Base-by-base conservation (phyloP, 495 filamentous ascomycete species). In the Penicillium fimorum region DNA sequence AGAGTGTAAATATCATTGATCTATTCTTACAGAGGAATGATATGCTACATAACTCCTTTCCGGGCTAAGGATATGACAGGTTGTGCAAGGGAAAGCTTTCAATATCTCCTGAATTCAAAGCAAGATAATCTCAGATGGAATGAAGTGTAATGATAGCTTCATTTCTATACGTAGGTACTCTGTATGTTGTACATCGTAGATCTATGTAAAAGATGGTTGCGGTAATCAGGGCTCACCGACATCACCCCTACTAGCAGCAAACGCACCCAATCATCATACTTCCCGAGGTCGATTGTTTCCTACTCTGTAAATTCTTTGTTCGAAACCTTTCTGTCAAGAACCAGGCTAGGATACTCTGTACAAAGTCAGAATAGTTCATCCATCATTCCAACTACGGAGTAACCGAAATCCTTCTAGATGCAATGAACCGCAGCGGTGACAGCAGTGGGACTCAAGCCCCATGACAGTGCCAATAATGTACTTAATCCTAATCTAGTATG, bases 351-450 rank as follows among this genome's bases (percentile, higher is more conserved):
- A 37, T 37, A 37, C 30, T 32, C 30, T 11, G 3, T 35, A 35
- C 35, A 1, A 7, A 6, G n/a, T 38, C 35, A 5, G 35, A 38
- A 7, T 17, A 25, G 13, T 24, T 38, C 10, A 15, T 37, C 3
- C 30, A 13, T 15, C 18, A 10, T 38, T 50, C 32, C 17, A n/a
- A 24, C 25, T 50, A 37, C 18, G 10, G 15, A 24, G 37, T 50
- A 37, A 37, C 3, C 33, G n/a, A 10, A n/a, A 50, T 22, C 13
- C 47, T 40, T 50, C 20, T 33, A 38, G 33, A 27, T 50, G 33
- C 47, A 38, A 37, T 25, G 47, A 50, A 27, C 47, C 33, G 33
- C 33, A 18, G 44, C 44, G 25, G 44, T 47, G 24, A 4, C 24
- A 18, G 44, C 8, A 15, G 13, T 22, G 25, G 15, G 25, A 50